Evolutionary conservation across 1,284 basidiomycete genomes (phyloP).

Genomic region (Apiotrichum laibachii): DNA sequence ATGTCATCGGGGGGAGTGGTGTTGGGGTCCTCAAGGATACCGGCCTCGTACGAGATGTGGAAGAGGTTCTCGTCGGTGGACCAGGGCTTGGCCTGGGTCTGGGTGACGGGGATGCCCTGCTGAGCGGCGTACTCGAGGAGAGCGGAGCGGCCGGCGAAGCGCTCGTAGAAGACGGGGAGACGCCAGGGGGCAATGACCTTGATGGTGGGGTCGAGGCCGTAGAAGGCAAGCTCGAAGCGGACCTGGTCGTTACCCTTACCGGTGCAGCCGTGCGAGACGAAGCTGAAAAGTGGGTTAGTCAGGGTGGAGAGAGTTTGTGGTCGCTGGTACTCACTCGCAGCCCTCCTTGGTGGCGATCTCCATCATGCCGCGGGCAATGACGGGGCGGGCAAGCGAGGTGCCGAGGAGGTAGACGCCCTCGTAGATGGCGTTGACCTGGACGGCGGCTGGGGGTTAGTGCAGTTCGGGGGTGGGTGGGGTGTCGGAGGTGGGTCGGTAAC

Average conservation of each 20-base stretch:
- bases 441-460: slow-evolving; percentile 59
- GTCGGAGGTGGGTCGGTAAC: too few species aligned
- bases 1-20: slow-evolving; percentile 94
- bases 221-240: slow-evolving; percentile 98
- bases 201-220: slow-evolving; percentile 96
- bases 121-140: slow-evolving; percentile 86
- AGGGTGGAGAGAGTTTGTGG: slow-evolving; percentile 2
- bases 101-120: slow-evolving; percentile 88
- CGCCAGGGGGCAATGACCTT: slow-evolving; percentile 99
- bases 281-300: slow-evolving; percentile 57
- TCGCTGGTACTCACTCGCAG: slow-evolving; percentile 68
- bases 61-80: slow-evolving; percentile 99
- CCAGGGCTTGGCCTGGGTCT: slow-evolving; percentile 98
- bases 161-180: slow-evolving; percentile 94
- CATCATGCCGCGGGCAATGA: slow-evolving; percentile 99
- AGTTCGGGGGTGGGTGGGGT: too few species aligned
- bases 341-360: slow-evolving; percentile 82
- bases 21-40: slow-evolving; percentile 96
- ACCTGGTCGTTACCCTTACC: slow-evolving; percentile 99
- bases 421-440: slow-evolving; percentile 99
- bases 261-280: slow-evolving; percentile 96
- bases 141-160: slow-evolving; percentile 91
- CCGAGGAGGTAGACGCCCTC: slow-evolving; percentile 98
- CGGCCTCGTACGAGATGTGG: slow-evolving; percentile 99
- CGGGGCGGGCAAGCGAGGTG: slow-evolving; percentile 94